phyloP scores from a whole-genome alignment of 2,329 filamentous ascomycete genomes.

The Cryphonectria nitschkei region DNA sequence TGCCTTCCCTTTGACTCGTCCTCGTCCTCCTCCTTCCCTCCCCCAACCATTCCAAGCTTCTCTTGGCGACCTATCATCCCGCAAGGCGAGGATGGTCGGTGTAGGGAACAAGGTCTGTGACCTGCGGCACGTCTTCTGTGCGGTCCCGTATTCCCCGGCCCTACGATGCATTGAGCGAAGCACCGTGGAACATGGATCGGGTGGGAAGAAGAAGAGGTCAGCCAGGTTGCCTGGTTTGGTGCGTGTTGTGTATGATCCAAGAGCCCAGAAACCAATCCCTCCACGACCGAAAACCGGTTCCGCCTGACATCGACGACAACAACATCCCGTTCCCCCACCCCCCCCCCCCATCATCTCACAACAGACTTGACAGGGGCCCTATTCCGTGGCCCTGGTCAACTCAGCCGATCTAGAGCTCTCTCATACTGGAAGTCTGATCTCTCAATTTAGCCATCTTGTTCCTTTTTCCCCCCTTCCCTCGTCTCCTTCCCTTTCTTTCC shows the following conservation, averaged over 20 bases:
- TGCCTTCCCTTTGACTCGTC: too few species aligned
- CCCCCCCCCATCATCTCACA: constrained; percentile 1
- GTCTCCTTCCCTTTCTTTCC: too few species aligned
- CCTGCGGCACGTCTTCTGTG: constrained; percentile 13
- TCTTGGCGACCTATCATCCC: background rate
- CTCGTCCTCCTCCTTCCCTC: background rate
- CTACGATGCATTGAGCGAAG: constrained; percentile 13
- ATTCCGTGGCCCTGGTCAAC: constrained; percentile 12
- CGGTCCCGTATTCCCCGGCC: constrained; percentile 16
- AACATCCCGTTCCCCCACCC: background rate
- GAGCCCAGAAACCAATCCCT: too few species aligned
- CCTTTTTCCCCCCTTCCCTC: background rate
- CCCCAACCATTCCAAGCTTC: too few species aligned
- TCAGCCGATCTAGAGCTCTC: background rate
- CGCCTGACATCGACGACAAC: background rate
- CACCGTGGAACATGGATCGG: constrained; percentile 15
- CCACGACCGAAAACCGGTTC: background rate
- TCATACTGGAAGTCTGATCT: background rate
- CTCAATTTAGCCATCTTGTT: background rate
- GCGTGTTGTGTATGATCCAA: too few species aligned
- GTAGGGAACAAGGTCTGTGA: constrained; percentile 24
- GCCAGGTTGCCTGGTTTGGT: background rate
- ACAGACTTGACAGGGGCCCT: constrained; percentile 1
- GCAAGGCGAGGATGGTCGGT: constrained; percentile 15
- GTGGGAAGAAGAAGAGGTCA: background rate